Evolutionary conservation across 306 rosid genomes (phyloP), one percentile per base, ranked within the genome.

Genomic region (Dryas alaskensis): DNA sequence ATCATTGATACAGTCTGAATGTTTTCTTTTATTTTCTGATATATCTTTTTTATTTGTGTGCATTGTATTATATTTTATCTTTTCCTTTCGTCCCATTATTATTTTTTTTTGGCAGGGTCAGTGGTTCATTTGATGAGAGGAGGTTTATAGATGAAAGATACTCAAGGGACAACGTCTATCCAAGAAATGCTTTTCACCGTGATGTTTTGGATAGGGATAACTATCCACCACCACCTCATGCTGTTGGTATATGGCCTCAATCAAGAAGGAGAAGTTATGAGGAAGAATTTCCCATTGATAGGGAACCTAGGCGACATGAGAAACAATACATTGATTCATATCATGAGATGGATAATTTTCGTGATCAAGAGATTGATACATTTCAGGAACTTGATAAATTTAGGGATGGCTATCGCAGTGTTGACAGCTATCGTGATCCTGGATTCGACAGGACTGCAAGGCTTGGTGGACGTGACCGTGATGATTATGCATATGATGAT

Each of bases 241-340:
- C 89, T 77, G 83, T 77, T 72, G 97, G 92, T 79, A 82, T 81
- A 65, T 94, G 97, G 97, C 79, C 89, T 61, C 89, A 85, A 45
- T 87, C 98, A 61, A 89, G 96, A 73, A 87, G 90, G 84, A 85
- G 96, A 82, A 87, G 91, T 76, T 89, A 87, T 58, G 95, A 92
- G 63, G 96, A 89, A 50, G 96, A 89, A 60, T 84, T 80, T 85
- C 85, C 90, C 14, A 70, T 83, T 53, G 92, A 88, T 67, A 87
- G 94, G 90, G 97, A 87, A 67, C 73, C 92, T 73, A 89, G 95
- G 78, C 89, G 84, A 67, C 85, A 84, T 78, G 95, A 89, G 50
- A 89, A 92, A 78, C 89, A 90, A 7, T 89, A 82, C 75, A 75
- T 76, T 65, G 90, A 91, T 63, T 74, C 97, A 60, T 90, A 85